Percentiles rank a stretch among this genome's conserved stretches.
phyloP scores from a whole-genome alignment of 805 yeast species.

The Cyberlindnera petersonii region DNA sequence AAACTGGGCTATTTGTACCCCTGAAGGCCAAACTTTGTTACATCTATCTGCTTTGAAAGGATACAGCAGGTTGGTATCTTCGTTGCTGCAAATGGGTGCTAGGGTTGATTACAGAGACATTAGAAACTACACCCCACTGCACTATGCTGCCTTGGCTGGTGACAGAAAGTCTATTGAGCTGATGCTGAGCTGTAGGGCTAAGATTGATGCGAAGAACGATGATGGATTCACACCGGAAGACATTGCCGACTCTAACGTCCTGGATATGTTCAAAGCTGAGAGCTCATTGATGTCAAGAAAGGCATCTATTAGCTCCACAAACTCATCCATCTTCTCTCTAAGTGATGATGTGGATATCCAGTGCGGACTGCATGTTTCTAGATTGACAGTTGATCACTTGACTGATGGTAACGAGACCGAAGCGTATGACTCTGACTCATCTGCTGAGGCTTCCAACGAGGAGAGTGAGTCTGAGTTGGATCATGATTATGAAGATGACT shows the following conservation, averaged over 20 bases:
- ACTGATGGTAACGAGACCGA: conserved; percentile 28
- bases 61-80: conserved; percentile 55
- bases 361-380: conserved; percentile 32
- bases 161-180: conserved; percentile 60
- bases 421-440: conserved; percentile 15
- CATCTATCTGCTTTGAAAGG: conserved; percentile 83
- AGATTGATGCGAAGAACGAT: conserved; percentile 45
- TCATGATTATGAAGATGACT: conserved; percentile 5
- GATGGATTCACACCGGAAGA: conserved; percentile 46
- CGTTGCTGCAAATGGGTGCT: conserved; percentile 62
- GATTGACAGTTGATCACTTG: conserved; percentile 30
- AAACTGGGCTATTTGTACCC: conserved; percentile 77
- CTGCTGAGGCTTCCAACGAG: conserved; percentile 27
- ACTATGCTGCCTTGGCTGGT: conserved; percentile 78
- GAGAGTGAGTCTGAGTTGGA: conserved; percentile 28
- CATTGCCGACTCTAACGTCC: conserved; percentile 36
- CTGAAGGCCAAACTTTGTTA: conserved; percentile 81
- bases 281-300: conserved; percentile 21
- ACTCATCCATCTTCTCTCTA: conserved; percentile 30
- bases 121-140: conserved; percentile 84
- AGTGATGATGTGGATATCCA: conserved; percentile 27
- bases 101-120: conserved; percentile 69
- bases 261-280: conserved; percentile 28
- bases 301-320: conserved; percentile 23
- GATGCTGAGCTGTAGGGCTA: conserved; percentile 62